These are phyloP conservation scores for Populus tomentosa DNA, from an alignment of 441 rosid genomes.

Conservation along the genomic window DNA sequence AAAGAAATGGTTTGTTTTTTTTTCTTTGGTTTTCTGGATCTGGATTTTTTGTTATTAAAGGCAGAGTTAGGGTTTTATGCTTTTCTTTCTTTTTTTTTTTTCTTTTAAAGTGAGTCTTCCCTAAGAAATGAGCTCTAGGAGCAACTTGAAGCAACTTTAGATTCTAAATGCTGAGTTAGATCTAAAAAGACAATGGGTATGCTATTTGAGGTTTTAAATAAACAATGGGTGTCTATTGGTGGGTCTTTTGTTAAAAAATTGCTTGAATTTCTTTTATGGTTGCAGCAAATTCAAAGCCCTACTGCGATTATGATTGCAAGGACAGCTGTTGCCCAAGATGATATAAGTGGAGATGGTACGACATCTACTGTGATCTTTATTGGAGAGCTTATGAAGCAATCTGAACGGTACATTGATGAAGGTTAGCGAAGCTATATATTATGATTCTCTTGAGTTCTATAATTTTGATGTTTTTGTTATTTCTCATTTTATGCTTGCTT, in stretches of 20 bases:
- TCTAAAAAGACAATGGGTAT: background rate
- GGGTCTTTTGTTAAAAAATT: background rate
- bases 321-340: constrained; percentile 97
- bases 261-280: background rate
- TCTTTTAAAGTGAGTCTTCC: background rate
- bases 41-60: background rate
- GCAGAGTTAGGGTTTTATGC: background rate
- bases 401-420: constrained; percentile 91
- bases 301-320: constrained; percentile 96
- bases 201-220: background rate
- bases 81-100: background rate
- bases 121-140: background rate
- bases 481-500: background rate
- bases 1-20: constrained; percentile 73
- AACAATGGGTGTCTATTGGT: background rate
- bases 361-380: constrained; percentile 93
- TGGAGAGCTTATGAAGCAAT: constrained; percentile 97
- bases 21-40: background rate
- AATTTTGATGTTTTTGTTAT: background rate
- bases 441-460: background rate
- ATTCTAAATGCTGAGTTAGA: background rate
- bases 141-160: background rate
- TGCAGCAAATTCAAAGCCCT: constrained; percentile 99
- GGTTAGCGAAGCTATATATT: constrained; percentile 34
- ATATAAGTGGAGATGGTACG: constrained; percentile 93